Evolutionary conservation across 495 filamentous ascomycete genomes (phyloP).

Genomic region (Penicillium verhagenii): DNA sequence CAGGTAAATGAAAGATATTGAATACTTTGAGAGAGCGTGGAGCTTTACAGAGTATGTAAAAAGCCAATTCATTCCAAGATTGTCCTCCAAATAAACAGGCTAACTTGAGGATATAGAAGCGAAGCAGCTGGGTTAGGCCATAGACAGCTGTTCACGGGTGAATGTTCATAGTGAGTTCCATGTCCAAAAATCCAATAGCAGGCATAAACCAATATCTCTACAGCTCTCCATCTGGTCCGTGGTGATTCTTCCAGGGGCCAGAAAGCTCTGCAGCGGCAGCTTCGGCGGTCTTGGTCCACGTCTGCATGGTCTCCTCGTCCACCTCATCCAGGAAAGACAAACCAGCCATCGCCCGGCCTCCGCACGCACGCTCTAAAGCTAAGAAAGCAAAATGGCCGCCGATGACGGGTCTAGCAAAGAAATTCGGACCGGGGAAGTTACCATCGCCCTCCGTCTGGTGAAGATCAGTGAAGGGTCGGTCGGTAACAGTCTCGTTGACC

Average conservation of each 20-base stretch:
- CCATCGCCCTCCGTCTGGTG: slow-evolving; percentile 75
- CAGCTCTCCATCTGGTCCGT: slow-evolving; percentile 23
- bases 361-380: slow-evolving; percentile 73
- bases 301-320: slow-evolving; percentile 23
- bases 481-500: slow-evolving; percentile 81
- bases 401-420: slow-evolving; percentile 81
- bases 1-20: no score
- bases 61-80: background rate
- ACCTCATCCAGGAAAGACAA: slow-evolving; percentile 59
- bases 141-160: background rate
- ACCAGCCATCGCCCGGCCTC: slow-evolving; percentile 63
- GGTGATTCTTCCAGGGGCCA: slow-evolving; percentile 5
- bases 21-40: background rate
- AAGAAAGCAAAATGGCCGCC: slow-evolving; percentile 87
- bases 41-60: background rate
- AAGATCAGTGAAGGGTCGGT: slow-evolving; percentile 78
- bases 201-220: background rate
- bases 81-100: background rate
- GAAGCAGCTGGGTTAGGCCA: background rate
- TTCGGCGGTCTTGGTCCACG: slow-evolving; percentile 23
- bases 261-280: slow-evolving; percentile 24
- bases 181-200: background rate
- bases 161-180: no score
- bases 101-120: background rate
- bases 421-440: slow-evolving; percentile 65